A percentile compares a stretch with the other conserved stretches of the same genome.
Evolutionary conservation across 2,329 filamentous ascomycete genomes (phyloP).

Genomic region (Cordyceps sp.): DNA sequence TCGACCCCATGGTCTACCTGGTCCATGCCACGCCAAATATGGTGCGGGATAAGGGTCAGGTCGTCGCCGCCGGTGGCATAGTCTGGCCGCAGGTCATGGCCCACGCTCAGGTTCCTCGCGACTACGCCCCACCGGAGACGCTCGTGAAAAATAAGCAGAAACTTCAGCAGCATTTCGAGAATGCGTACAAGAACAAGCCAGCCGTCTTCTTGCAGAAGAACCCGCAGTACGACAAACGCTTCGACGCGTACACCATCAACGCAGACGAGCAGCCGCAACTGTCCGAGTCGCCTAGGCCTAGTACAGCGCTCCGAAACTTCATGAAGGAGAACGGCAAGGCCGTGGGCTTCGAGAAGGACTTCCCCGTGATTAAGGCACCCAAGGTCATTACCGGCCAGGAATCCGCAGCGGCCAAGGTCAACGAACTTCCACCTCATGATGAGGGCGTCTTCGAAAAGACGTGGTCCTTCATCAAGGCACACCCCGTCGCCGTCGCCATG

Average conservation of each 20-base stretch:
- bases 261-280: background rate
- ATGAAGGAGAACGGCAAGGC: background rate
- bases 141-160: background rate
- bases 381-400: background rate
- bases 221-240: background rate
- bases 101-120: background rate
- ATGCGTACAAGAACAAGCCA: too few relatives aligned
- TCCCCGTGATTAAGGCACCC: background rate
- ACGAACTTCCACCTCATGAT: background rate
- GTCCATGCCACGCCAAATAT: background rate
- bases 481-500: background rate
- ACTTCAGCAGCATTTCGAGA: too few relatives aligned
- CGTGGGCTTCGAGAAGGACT: conserved; percentile 1
- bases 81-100: conserved; percentile 1
- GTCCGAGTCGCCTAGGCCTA: background rate
- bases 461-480: background rate
- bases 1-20: background rate
- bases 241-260: background rate
- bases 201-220: too few relatives aligned
- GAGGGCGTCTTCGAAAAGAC: background rate
- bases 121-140: background rate
- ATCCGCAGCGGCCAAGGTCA: background rate
- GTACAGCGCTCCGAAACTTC: background rate
- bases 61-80: background rate
- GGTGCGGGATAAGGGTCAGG: background rate